Evolutionary conservation across 306 rosid species (phyloP).

Genomic region (Glycyrrhiza uralensis): DNA sequence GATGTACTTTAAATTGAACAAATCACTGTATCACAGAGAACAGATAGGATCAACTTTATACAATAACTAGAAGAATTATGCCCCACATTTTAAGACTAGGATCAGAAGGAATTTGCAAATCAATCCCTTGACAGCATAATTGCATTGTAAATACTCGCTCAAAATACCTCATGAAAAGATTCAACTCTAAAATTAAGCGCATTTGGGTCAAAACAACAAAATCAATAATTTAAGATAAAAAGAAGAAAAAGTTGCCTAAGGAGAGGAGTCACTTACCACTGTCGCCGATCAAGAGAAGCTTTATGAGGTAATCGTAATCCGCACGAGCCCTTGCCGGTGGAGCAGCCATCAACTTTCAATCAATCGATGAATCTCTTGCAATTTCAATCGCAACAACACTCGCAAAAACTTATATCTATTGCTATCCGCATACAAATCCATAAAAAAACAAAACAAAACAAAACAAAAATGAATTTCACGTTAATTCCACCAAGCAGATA

Average conservation of each 20-base stretch:
- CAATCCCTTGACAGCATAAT: not conserved
- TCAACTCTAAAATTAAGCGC: not conserved
- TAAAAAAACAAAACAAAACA: not conserved
- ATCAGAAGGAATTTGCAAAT: not conserved
- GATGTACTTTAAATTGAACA: not conserved
- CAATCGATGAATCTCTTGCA: constrained; percentile 20
- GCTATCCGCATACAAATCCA: constrained; percentile 37
- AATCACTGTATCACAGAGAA: not conserved
- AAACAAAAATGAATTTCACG: not conserved
- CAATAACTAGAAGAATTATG: not conserved
- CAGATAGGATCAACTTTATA: not conserved
- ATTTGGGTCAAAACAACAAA: not conserved
- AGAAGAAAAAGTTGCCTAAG: not conserved
- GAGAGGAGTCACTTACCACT: constrained; percentile 48
- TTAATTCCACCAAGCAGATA: not conserved
- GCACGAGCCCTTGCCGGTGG: constrained; percentile 99
- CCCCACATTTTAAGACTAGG: not conserved
- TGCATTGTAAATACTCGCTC: not conserved
- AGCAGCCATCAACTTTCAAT: constrained; percentile 70
- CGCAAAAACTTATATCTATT: not conserved
- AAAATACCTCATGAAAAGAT: constrained; percentile 13
- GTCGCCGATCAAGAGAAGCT: constrained; percentile 94
- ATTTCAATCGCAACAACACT: not conserved
- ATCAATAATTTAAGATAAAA: constrained; percentile 13
- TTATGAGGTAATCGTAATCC: constrained; percentile 93